Conservation (phyloP, 2,329 filamentous ascomycete genomes). For the Ophiocordyceps australis region DNA sequence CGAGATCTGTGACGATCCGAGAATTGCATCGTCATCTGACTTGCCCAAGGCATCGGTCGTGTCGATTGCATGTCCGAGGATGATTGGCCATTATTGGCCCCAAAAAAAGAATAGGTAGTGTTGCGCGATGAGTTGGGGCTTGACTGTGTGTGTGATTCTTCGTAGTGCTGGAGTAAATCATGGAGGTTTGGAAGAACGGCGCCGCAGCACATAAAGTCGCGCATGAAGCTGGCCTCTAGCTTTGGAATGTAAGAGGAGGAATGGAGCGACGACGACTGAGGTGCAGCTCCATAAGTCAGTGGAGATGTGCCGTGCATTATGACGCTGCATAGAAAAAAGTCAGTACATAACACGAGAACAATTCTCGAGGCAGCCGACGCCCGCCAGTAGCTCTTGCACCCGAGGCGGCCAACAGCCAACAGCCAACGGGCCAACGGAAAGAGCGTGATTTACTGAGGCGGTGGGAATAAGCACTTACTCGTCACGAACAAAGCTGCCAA, state of each 20-base stretch:
- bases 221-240: constrained; percentile 94
- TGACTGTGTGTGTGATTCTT: constrained; percentile 76
- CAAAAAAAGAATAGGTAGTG: constrained; percentile 21
- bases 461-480: no score
- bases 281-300: constrained; percentile 42
- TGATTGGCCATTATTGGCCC: constrained; percentile 13
- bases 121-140: constrained; percentile 22
- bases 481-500: constrained; percentile 92
- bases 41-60: constrained; percentile 12
- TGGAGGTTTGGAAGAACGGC: constrained; percentile 79
- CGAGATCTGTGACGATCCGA: constrained; percentile 12
- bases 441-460: no score
- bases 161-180: constrained; percentile 90
- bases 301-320: constrained; percentile 96
- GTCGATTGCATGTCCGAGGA: constrained; percentile 14
- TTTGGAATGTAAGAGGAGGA: constrained; percentile 94
- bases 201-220: constrained; percentile 90
- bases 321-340: constrained; percentile 38
- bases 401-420: no score
- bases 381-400: no score
- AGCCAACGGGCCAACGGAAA: no score
- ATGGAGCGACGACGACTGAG: constrained; percentile 77
- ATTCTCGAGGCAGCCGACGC: no score
- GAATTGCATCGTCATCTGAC: constrained; percentile 10
- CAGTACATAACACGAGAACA: constrained; percentile 1